A percentile compares a stretch with the other conserved stretches of the same genome.
Evolutionary conservation across 202 grass and related monocot species (phyloP).

Genomic region (Musa balbisiana): DNA sequence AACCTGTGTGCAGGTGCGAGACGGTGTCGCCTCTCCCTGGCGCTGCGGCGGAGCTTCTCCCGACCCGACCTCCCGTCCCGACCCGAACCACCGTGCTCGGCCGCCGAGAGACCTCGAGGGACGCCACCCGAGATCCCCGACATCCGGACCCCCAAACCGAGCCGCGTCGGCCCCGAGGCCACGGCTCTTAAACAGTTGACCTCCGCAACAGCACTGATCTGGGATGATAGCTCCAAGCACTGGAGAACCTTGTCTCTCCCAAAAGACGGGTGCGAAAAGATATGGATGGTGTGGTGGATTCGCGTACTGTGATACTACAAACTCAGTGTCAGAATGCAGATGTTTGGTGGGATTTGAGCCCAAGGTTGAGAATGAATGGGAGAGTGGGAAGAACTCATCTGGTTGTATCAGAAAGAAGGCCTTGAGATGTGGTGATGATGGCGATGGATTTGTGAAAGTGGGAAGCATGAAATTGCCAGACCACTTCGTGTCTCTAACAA

Average conservation of each 20-base stretch:
- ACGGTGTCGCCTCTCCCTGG: too few relatives aligned
- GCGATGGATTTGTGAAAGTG: background rate
- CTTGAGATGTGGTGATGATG: background rate
- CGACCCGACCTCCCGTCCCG: too few relatives aligned
- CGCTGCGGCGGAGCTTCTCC: too few relatives aligned
- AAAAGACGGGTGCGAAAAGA: background rate
- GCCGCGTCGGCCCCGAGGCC: too few relatives aligned
- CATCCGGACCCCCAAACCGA: too few relatives aligned
- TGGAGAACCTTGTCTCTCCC: background rate
- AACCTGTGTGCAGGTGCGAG: too few relatives aligned
- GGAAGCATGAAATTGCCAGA: conserved; percentile 2
- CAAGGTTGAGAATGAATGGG: background rate
- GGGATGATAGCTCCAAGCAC: background rate
- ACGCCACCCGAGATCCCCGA: too few relatives aligned
- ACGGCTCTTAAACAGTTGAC: too few relatives aligned
- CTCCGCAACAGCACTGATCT: background rate
- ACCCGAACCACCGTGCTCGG: too few relatives aligned
- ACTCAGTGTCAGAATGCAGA: background rate
- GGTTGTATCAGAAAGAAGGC: conserved; percentile 2
- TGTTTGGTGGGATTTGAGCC: conserved; percentile 13
- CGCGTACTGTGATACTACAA: background rate
- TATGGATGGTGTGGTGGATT: conserved; percentile 8
- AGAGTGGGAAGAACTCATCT: background rate
- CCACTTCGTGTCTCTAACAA: background rate
- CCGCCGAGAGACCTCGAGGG: too few relatives aligned